Evolutionary conservation across 176 grass and related monocot genomes (phyloP), one percentile per base, ranked within the genome.

Genomic region (Themeda triandra): DNA sequence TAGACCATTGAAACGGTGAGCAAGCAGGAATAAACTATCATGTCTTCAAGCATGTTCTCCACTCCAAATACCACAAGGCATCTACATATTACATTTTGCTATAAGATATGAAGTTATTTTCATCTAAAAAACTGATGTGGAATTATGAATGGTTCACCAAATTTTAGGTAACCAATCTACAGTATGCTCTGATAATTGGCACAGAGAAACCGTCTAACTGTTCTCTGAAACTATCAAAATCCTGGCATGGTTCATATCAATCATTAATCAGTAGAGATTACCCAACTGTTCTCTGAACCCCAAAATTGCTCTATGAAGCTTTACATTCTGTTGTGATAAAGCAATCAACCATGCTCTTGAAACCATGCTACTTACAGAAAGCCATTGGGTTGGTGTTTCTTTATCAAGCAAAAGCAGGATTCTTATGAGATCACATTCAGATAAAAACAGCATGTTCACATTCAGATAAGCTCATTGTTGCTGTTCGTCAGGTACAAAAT

Each of bases 121-220:
- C 6, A 21, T 21, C 21, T 3, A 21, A 21, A 54, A 54, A 54
- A 21, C 21, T 19, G 15, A 51, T 19, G 15, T 51, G 17, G 48
- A 51, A 86, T 9, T 6, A 18, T 15, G 14, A 83, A 86, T 62
- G 18, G 21, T 83, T 73, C 29, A 80, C 45, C 10, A 66, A 79
- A 11, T 31, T 44, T 44, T 23, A 27, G 23, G 69, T 71, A 27
- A 44, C 9, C n/a, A 72, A 44, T 45, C 13, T 27, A 71, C 5
- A 41, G 23, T 71, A 42, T 25, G 36, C 13, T 27, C 23, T 71
- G 27, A 19, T 31, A 49, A 49, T 5, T 24, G 28, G 58, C 13
- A 84, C 15, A 15, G 44, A 45, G 13, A 42, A 0, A 73, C 21
- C 1, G 11, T 42, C 13, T 18, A 41, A 79, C 39, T 41, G 25